phyloP scores from a whole-genome alignment of 2,329 filamentous ascomycete genomes.

The Cladosporium sp. region DNA sequence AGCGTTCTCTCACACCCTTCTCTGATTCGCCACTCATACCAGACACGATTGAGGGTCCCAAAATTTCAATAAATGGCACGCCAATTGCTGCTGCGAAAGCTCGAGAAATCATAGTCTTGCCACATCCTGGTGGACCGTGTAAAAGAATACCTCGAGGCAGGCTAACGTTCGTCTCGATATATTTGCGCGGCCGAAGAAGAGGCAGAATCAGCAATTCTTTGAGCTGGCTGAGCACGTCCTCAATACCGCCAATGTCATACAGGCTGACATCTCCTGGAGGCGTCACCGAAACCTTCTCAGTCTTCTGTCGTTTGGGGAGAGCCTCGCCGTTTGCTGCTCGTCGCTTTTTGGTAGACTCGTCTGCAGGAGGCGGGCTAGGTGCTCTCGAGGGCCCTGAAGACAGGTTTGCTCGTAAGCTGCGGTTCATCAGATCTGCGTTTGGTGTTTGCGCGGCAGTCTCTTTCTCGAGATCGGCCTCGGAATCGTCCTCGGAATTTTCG shows the following conservation, averaged over 20 bases:
- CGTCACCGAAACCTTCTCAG: constrained; percentile 42
- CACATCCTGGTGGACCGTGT: constrained; percentile 79
- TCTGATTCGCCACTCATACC: constrained; percentile 88
- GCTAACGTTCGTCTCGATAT: constrained; percentile 61
- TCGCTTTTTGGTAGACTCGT: constrained; percentile 43
- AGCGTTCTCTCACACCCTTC: constrained; percentile 77
- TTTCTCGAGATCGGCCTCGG: constrained; percentile 48
- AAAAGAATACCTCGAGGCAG: constrained; percentile 71
- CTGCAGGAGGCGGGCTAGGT: constrained; percentile 20
- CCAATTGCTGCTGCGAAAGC: constrained; percentile 72
- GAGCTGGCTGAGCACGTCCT: constrained; percentile 65
- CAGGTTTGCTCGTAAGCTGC: constrained; percentile 39
- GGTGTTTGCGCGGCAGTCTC: constrained; percentile 19
- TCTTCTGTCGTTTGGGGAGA: constrained; percentile 60
- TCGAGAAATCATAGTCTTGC: constrained; percentile 79
- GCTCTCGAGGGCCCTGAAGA: constrained; percentile 9
- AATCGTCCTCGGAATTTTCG: constrained; percentile 54
- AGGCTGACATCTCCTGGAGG: constrained; percentile 66
- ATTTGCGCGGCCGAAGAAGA: constrained; percentile 64
- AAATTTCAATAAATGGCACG: constrained; percentile 76
- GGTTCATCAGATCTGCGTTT: constrained; percentile 56
- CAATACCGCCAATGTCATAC: constrained; percentile 71
- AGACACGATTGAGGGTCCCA: constrained; percentile 74
- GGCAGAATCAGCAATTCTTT: constrained; percentile 70
- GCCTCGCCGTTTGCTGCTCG: constrained; percentile 63